Conservation (phyloP, 345 rosid genomes). For the Salix koriyanagi region DNA sequence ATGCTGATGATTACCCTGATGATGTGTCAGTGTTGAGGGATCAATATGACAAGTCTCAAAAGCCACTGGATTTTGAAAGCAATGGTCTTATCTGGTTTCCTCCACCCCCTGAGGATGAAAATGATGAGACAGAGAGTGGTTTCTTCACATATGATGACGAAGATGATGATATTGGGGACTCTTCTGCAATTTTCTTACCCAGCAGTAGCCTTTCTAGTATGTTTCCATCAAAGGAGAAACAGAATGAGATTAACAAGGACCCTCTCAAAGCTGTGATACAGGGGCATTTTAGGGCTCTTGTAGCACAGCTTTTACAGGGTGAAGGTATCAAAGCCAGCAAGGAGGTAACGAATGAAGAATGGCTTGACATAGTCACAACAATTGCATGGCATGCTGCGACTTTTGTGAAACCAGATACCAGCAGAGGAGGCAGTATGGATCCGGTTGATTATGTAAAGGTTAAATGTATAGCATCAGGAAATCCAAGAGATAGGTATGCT, state of each 20-base stretch:
- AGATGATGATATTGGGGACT: constrained; percentile 78
- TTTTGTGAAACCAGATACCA: constrained; percentile 94
- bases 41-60: constrained; percentile 40
- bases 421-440: constrained; percentile 99
- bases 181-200: constrained; percentile 63
- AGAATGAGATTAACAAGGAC: constrained; percentile 59
- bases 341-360: constrained; percentile 53
- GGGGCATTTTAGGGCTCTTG: constrained; percentile 96
- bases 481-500: constrained; percentile 72
- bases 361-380: constrained; percentile 77
- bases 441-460: constrained; percentile 91
- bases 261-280: constrained; percentile 71
- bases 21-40: constrained; percentile 28
- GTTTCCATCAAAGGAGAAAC: constrained; percentile 61
- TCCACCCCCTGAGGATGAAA: constrained; percentile 83
- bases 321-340: constrained; percentile 53
- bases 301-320: constrained; percentile 73
- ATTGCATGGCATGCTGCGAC: constrained; percentile 95
- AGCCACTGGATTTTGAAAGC: constrained; percentile 78
- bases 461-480: constrained; percentile 88
- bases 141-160: constrained; percentile 77
- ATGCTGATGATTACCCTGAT: constrained; percentile 45
- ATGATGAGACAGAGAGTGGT: constrained; percentile 69
- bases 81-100: constrained; percentile 85
- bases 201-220: constrained; percentile 70